Percentiles rank a stretch among this genome's conserved stretches.
These are phyloP conservation scores for Cucumis cinereus DNA, from an alignment of 306 rosid genomes.

Conservation along the genomic window DNA sequence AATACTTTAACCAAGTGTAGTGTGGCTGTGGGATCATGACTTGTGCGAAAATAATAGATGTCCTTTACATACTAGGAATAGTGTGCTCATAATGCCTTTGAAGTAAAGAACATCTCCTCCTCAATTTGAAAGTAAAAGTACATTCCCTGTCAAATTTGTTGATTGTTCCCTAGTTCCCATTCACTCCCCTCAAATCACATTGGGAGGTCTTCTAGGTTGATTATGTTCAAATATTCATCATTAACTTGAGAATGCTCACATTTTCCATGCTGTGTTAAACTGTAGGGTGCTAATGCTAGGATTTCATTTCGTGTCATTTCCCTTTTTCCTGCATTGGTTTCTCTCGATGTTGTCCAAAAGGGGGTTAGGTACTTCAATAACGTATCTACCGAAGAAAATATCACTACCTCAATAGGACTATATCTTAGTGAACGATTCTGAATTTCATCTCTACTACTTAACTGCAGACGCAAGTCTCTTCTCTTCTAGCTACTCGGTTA, in stretches of 20 bases:
- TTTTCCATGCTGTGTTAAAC: too few relatives aligned
- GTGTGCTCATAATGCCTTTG: background rate
- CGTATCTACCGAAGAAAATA: background rate
- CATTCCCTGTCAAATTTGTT: background rate
- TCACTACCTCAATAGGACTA: background rate
- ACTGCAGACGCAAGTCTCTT: background rate
- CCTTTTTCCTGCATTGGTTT: background rate
- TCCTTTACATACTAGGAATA: background rate
- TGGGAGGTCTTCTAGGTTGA: background rate
- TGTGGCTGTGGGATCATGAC: background rate
- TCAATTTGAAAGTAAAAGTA: background rate
- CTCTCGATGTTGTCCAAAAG: constrained; percentile 1
- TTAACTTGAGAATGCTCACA: background rate
- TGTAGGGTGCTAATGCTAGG: background rate
- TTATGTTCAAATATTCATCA: background rate
- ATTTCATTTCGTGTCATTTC: constrained; percentile 7
- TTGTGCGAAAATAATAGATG: background rate
- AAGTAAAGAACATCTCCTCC: background rate
- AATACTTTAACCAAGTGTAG: background rate
- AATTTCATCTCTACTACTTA: too few relatives aligned
- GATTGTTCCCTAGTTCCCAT: background rate
- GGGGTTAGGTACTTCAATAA: background rate
- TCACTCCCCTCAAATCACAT: background rate
- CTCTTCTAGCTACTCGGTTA: background rate
- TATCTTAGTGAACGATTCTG: background rate